Base-by-base conservation (phyloP, 2,329 filamentous ascomycete genomes). In the Aspergillus caelatus region DNA sequence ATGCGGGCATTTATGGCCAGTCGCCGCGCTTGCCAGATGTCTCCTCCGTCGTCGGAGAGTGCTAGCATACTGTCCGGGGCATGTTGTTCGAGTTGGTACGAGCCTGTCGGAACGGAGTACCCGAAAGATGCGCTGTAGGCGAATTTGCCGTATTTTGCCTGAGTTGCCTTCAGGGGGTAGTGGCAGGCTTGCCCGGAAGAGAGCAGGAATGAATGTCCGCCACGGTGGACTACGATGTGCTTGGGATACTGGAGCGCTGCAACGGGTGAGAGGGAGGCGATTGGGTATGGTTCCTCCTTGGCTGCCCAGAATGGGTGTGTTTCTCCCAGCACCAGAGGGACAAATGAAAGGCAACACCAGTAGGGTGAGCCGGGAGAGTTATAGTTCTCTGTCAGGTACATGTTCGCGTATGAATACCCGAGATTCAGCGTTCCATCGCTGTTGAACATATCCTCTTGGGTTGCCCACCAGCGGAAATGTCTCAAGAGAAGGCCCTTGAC, bases 311-410 rank as follows among this genome's bases (percentile, higher is more conserved):
- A 93, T 0, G 90, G 89, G 74, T 93, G 91, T 1, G 82, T 80
- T 55, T 86, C 84, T 0, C 91, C 87, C 14, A 92, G 83, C 1
- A 89, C 90, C 2, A 94, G 82, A 58, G 89, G 89, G 52, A 91
- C 90, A 72, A 94, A 94, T 1, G 90, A 87, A 26, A 93, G 81
- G 78, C 91, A 93, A 58, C 89, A 90, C 91, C 91, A 94, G 75
- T 93, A 93, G 70, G 91, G 79, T 1, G 78, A 81, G 14, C 89
- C 89, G 0, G 91, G 90, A 11, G 89, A 92, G 77, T 94, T 94
- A 79, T 94, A 94, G 74, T 94, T 93, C 77, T 94, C 91, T 0
- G 90, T 89, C 79, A 93, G 86, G 77, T 91, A 93, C 83, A 91
- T 92, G 73, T 93, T 93, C 19, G 91, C 89, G 72, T 93, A 94